Evolutionary conservation across 768 basidiomycete genomes (phyloP).

Genomic region (Macrolepiota dolichaula): DNA sequence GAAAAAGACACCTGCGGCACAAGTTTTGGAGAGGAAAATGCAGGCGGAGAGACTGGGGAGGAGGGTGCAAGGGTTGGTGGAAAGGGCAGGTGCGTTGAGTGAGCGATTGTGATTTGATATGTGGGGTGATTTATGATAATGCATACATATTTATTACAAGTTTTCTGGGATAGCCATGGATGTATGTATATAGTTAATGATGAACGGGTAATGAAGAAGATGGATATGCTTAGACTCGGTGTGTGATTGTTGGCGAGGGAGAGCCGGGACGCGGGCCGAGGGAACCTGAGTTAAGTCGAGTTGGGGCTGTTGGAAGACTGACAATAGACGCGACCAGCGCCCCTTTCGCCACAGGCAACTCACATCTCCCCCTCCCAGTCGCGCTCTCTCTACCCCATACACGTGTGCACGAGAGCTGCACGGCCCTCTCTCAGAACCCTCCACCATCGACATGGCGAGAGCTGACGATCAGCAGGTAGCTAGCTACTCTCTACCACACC

Average conservation of each 20-base stretch:
- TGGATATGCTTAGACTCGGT: not conserved
- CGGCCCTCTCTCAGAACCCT: no score
- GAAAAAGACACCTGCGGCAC: constrained; percentile 79
- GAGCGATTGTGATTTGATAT: constrained; percentile 4
- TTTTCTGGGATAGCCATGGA: not conserved
- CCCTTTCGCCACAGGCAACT: not conserved
- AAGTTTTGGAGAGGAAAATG: constrained; percentile 72
- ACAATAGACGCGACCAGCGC: constrained; percentile 9
- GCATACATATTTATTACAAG: not conserved
- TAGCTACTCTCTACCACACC: not conserved
- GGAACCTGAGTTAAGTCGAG: not conserved
- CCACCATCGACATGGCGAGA: not conserved
- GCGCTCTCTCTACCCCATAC: not conserved
- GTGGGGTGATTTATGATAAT: not conserved
- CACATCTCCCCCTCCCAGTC: not conserved
- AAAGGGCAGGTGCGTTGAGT: constrained; percentile 51
- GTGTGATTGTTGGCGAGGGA: not conserved
- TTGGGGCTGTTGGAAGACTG: constrained; percentile 1
- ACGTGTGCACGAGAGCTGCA: not conserved
- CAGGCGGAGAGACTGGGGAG: constrained; percentile 71
- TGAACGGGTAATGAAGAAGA: not conserved
- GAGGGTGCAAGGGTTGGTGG: constrained; percentile 67
- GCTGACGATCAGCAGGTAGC: constrained; percentile 8
- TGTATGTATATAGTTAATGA: not conserved
- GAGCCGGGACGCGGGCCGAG: not conserved